A percentile compares a stretch with the other conserved stretches of the same genome.
These are phyloP conservation scores for Epipyxis sp. DNA, from an alignment of 108 stramenopile species.

Conservation along the genomic window DNA sequence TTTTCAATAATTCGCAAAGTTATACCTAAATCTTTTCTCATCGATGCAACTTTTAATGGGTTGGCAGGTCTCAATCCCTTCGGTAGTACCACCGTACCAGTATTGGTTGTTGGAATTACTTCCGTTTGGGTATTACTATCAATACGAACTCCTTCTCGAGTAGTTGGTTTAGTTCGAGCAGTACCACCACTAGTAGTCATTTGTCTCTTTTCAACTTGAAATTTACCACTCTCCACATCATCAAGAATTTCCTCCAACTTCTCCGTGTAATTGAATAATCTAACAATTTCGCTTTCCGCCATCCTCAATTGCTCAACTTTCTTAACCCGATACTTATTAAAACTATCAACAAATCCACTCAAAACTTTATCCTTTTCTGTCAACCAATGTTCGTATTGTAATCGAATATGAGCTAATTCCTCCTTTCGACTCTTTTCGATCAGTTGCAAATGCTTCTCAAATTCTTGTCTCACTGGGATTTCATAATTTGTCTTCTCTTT, in stretches of 20 bases:
- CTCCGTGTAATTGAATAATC: slow-evolving; percentile 25
- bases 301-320: slow-evolving; percentile 4
- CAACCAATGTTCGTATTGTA: slow-evolving; percentile 21
- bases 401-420: slow-evolving; percentile 2
- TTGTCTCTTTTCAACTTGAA: slow-evolving; percentile 3
- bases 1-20: neutral
- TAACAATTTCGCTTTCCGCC: slow-evolving; percentile 22
- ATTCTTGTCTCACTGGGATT: neutral
- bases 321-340: slow-evolving; percentile 19
- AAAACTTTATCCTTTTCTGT: slow-evolving; percentile 23
- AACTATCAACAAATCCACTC: neutral
- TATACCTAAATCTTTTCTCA: neutral
- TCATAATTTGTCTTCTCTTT: slow-evolving; percentile 2
- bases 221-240: slow-evolving; percentile 23
- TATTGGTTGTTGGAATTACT: neutral
- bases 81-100: slow-evolving; percentile 1
- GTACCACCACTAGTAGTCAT: neutral
- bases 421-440: slow-evolving; percentile 6
- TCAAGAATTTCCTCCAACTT: slow-evolving; percentile 15
- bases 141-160: too few relatives aligned
- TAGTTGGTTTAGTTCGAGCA: neutral
- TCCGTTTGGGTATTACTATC: neutral
- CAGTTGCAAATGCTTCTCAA: neutral
- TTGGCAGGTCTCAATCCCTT: slow-evolving; percentile 5
- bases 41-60: neutral